phyloP scores from a whole-genome alignment of 1,139 yeast species.

The Protomyces macrosporus region DNA sequence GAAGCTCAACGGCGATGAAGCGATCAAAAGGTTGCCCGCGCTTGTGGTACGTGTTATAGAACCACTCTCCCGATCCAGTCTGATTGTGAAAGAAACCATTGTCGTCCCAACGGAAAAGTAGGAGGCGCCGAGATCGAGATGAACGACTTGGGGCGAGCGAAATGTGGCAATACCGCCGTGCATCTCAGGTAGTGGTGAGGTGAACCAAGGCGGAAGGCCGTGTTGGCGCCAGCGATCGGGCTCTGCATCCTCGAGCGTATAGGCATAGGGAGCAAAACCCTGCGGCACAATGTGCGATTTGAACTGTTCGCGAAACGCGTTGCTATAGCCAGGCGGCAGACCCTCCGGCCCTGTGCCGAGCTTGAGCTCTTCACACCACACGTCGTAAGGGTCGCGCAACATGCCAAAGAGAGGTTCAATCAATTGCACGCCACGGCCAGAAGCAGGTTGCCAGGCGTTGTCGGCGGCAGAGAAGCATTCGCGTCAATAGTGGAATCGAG shows the following conservation, averaged over 20 bases:
- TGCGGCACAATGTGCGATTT: constrained; percentile 14
- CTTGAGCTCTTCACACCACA: background rate
- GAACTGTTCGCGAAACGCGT: background rate
- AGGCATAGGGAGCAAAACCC: constrained; percentile 17
- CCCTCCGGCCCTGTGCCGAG: background rate
- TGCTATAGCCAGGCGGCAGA: background rate
- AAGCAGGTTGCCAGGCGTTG: background rate
- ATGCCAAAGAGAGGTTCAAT: constrained; percentile 25
- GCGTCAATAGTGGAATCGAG: constrained; percentile 14
- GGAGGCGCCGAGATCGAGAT: constrained; percentile 19
- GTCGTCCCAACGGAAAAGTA: constrained; percentile 18
- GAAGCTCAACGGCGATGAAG: constrained; percentile 17
- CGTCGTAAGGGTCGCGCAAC: constrained; percentile 21
- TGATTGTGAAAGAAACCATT: background rate
- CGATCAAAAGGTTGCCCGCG: constrained; percentile 15
- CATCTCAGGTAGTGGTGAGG: background rate
- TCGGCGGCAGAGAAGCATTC: background rate
- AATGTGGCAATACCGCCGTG: constrained; percentile 1
- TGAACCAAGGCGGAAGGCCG: constrained; percentile 22
- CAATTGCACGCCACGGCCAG: constrained; percentile 14
- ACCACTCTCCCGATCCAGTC: constrained; percentile 16
- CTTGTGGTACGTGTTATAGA: constrained; percentile 11
- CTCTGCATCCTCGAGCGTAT: background rate
- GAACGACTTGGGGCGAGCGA: background rate
- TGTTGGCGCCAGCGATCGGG: constrained; percentile 2